These are phyloP conservation scores for Suillus alpinus DNA, from an alignment of 768 basidiomycete species.

Conservation along the genomic window DNA sequence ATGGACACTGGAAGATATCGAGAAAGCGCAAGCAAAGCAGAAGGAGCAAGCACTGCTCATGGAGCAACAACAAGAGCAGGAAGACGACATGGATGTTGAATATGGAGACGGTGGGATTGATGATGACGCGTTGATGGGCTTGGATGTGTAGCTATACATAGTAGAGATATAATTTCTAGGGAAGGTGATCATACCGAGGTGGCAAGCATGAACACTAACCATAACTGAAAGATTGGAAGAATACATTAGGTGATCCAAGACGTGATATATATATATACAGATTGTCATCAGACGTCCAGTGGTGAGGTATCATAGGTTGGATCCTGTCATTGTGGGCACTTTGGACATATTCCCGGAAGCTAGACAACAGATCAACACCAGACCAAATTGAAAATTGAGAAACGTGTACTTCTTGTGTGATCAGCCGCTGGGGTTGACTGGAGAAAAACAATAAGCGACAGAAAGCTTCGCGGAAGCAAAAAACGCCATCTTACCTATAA, in stretches of 20 bases:
- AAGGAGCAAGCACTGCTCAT: slow-evolving; percentile 57
- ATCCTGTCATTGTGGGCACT: slow-evolving; percentile 26
- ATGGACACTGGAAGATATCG: slow-evolving; percentile 92
- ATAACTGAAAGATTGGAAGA: neutral
- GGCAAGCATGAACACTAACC: neutral
- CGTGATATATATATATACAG: slow-evolving; percentile 12
- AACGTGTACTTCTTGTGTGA: slow-evolving; percentile 41
- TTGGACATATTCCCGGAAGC: slow-evolving; percentile 38
- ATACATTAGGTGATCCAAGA: slow-evolving; percentile 3
- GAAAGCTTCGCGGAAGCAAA: slow-evolving; percentile 8
- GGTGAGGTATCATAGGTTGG: neutral
- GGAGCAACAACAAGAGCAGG: slow-evolving; percentile 35
- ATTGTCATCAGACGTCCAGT: neutral
- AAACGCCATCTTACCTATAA: slow-evolving; percentile 38
- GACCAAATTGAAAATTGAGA: slow-evolving; percentile 8
- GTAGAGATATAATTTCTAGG: neutral
- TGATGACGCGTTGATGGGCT: slow-evolving; percentile 57
- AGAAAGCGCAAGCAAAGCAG: slow-evolving; percentile 82
- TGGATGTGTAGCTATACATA: slow-evolving; percentile 37
- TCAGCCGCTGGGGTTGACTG: slow-evolving; percentile 55
- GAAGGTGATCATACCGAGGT: neutral
- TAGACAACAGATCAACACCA: slow-evolving; percentile 19
- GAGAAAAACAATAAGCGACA: slow-evolving; percentile 2
- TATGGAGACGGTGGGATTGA: slow-evolving; percentile 66
- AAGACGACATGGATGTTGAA: slow-evolving; percentile 46